Conservation (phyloP, 2,329 filamentous ascomycete species). For the Lachnellula cervina region DNA sequence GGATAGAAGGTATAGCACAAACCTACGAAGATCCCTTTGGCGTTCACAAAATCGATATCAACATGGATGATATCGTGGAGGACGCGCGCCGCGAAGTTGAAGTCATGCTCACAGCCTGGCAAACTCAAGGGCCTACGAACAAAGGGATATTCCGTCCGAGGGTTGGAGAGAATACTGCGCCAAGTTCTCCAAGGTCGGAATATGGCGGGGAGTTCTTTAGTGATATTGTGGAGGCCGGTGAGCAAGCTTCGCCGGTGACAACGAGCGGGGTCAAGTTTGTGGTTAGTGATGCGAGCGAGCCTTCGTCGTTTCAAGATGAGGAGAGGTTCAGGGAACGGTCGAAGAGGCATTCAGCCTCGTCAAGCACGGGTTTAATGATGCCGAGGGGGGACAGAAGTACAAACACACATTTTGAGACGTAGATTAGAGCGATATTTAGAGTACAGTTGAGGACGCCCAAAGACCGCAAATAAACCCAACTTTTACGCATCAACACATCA, state of each 20-base stretch:
- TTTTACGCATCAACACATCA: too few species aligned
- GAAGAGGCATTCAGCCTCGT: background rate
- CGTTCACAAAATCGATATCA: conserved; percentile 61
- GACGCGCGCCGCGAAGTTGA: conserved; percentile 54
- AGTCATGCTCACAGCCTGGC: conserved; percentile 55
- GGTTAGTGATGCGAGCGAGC: conserved; percentile 8
- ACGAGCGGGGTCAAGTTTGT: conserved; percentile 17
- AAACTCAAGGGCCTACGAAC: conserved; percentile 24
- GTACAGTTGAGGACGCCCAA: background rate
- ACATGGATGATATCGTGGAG: conserved; percentile 61
- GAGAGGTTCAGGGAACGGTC: conserved; percentile 5
- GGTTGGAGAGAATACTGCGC: background rate
- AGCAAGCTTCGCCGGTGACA: background rate
- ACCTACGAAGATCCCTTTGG: conserved; percentile 63
- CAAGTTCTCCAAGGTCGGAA: conserved; percentile 13
- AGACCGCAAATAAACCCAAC: too few species aligned
- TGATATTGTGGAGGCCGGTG: conserved; percentile 4
- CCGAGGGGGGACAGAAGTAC: too few species aligned
- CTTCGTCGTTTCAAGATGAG: conserved; percentile 13
- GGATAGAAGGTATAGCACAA: conserved; percentile 49
- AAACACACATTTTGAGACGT: background rate
- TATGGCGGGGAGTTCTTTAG: conserved; percentile 10
- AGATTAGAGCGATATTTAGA: background rate
- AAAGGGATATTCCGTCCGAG: conserved; percentile 24
- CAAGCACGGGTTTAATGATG: too few species aligned